phyloP scores from a whole-genome alignment of 2,329 filamentous ascomycete genomes.

The Grosmannia serpens region DNA sequence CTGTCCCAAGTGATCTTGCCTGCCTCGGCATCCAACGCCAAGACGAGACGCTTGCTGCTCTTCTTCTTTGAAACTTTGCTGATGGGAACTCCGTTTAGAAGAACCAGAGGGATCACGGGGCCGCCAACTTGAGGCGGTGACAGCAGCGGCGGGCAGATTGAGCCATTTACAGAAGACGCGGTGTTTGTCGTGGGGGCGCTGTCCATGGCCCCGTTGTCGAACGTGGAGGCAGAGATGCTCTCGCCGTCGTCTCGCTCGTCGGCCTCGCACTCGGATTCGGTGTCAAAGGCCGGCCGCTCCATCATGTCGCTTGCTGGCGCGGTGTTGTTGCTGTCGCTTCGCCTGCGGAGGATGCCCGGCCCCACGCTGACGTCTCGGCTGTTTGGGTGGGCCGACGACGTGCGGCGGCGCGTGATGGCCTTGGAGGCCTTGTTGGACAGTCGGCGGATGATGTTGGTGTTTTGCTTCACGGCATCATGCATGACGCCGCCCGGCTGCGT shows the following conservation, averaged over 20 bases:
- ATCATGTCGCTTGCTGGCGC: conserved; percentile 31
- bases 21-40: conserved; percentile 67
- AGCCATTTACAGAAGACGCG: conserved; percentile 29
- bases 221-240: conserved; percentile 15
- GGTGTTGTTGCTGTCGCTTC: conserved; percentile 80
- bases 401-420: conserved; percentile 55
- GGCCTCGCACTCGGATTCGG: conserved; percentile 48
- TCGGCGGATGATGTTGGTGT: conserved; percentile 58
- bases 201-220: conserved; percentile 26
- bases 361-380: conserved; percentile 82
- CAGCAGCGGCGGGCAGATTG: conserved; percentile 8
- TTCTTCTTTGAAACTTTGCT: conserved; percentile 85
- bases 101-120: conserved; percentile 63
- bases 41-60: conserved; percentile 58
- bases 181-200: conserved; percentile 37
- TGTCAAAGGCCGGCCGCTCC: conserved; percentile 21
- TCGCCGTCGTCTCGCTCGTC: conserved; percentile 33
- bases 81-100: conserved; percentile 68
- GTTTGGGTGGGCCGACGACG: conserved; percentile 64
- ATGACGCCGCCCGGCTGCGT: conserved; percentile 36
- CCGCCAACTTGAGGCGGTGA: conserved; percentile 31
- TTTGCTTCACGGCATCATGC: conserved; percentile 34
- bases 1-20: conserved; percentile 86
- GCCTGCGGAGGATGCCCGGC: conserved; percentile 69
- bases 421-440: conserved; percentile 72